These are phyloP conservation scores for Primulina huaijiensis DNA, from an alignment of 257 asterid genomes.

Conservation along the genomic window DNA sequence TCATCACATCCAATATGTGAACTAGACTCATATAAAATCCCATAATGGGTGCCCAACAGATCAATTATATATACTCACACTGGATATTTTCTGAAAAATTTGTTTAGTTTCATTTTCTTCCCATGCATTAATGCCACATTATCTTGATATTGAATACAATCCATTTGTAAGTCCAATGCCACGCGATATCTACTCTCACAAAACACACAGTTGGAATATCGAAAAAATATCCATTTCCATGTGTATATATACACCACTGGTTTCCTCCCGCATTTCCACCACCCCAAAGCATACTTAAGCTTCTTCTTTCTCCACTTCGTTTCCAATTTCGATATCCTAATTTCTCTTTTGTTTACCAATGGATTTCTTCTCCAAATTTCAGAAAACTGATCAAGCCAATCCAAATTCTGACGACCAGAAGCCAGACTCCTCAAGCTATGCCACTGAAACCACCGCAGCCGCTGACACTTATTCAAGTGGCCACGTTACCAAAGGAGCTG, in stretches of 20 bases:
- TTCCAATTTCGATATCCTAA: not conserved
- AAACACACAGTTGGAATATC: not conserved
- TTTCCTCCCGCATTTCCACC: no score
- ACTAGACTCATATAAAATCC: no score
- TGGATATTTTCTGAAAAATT: no score
- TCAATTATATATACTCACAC: no score
- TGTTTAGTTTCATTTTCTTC: no score
- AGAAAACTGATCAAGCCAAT: not conserved
- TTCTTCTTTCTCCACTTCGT: no score
- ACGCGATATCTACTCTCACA: not conserved
- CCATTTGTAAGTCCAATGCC: not conserved
- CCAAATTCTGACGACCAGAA: not conserved
- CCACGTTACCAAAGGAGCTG: no score
- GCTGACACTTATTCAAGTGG: no score
- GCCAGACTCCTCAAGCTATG: not conserved
- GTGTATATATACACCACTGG: not conserved
- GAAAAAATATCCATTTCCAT: not conserved
- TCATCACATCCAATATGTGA: no score
- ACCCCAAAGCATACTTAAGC: no score
- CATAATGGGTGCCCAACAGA: no score
- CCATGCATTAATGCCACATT: no score
- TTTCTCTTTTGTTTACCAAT: not conserved
- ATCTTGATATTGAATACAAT: not conserved
- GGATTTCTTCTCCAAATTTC: not conserved
- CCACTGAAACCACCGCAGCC: not conserved